Evolutionary conservation across 2,329 filamentous ascomycete genomes (phyloP), one percentile per base, ranked within the genome.

Genomic region (Graphilbum sp.): DNA sequence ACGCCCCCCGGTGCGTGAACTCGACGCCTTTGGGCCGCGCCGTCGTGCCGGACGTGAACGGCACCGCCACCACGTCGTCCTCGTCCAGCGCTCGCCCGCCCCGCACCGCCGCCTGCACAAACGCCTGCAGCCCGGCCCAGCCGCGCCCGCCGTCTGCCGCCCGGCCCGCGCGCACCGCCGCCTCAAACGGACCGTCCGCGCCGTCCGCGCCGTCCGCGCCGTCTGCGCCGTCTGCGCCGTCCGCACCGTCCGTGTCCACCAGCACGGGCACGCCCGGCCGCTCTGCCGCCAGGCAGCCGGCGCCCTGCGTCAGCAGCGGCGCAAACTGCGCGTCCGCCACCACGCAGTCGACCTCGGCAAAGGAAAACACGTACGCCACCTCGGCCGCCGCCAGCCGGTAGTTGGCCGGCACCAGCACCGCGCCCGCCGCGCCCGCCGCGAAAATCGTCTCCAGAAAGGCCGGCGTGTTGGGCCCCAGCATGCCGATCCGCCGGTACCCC

Each of bases 21-120:
- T 93, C 76, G 3, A 95, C 88, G 5, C 90, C 90, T 56, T 98
- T 96, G 2, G 90, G 90, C 23, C 72, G 67, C 1, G 87, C 86
- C 0, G 90, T 96, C 1, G 90, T 96, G 4, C 88, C 88, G 21
- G 81, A 90, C 0, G 90, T 98, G 55, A 96, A 96, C 1, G 88
- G 84, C 39, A 98, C 74, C 3, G 87, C 85, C 43, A 96, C 69
- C 47, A 84, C 69, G 43, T 75, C 75, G 47, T 94, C 79, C 54
- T 98, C 90, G 49, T 85, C 69, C 1, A 66, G 61, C 3, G 71
- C 70, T 46, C 19, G 30, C 16, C 32, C 34, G 12, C 36, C 40
- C 10, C 40, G 43, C 16, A 20, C 35, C 5, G 36, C 2, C 3
- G 39, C 42, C n/a, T 32, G n/a, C 20, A 42, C 43, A 18, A 86